Evolutionary conservation across 352 stramenopile genomes (phyloP).

Genomic region (Phytophthora multivora): DNA sequence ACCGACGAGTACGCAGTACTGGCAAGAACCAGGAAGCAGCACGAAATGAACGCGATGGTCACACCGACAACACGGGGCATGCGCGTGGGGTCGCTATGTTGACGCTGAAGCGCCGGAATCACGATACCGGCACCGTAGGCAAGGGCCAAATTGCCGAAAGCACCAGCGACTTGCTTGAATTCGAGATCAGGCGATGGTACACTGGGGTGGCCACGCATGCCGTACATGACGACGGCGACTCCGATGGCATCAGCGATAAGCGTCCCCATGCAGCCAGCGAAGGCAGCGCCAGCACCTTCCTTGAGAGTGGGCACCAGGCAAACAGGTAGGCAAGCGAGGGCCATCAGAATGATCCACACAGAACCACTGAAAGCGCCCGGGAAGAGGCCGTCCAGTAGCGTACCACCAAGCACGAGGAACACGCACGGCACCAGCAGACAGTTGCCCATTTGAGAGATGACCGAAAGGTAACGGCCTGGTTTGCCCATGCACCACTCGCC

Average conservation of each 20-base stretch:
- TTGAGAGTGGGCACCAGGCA: conserved; percentile 60
- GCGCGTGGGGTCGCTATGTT: conserved; percentile 52
- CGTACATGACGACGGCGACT: conserved; percentile 39
- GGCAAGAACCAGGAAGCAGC: conserved; percentile 48
- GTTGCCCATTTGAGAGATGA: conserved; percentile 43
- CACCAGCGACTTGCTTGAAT: conserved; percentile 51
- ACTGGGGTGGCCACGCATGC: conserved; percentile 44
- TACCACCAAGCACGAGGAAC: conserved; percentile 54
- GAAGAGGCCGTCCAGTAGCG: conserved; percentile 47
- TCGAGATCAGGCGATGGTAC: conserved; percentile 35
- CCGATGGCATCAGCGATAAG: conserved; percentile 51
- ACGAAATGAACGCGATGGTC: conserved; percentile 49
- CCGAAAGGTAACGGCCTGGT: conserved; percentile 39
- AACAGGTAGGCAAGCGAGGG: conserved; percentile 36
- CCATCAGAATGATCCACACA: conserved; percentile 58
- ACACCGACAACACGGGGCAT: conserved; percentile 55
- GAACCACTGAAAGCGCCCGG: conserved; percentile 37
- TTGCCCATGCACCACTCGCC: conserved; percentile 58
- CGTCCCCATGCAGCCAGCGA: conserved; percentile 48
- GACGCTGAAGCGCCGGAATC: conserved; percentile 47
- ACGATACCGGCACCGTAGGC: conserved; percentile 56
- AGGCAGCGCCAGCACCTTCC: conserved; percentile 42
- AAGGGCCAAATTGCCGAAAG: conserved; percentile 63
- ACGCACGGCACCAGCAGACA: conserved; percentile 50
- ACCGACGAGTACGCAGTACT: conserved; percentile 44